phyloP scores from a whole-genome alignment of 805 yeast species.

The Osmozyma mogii region DNA sequence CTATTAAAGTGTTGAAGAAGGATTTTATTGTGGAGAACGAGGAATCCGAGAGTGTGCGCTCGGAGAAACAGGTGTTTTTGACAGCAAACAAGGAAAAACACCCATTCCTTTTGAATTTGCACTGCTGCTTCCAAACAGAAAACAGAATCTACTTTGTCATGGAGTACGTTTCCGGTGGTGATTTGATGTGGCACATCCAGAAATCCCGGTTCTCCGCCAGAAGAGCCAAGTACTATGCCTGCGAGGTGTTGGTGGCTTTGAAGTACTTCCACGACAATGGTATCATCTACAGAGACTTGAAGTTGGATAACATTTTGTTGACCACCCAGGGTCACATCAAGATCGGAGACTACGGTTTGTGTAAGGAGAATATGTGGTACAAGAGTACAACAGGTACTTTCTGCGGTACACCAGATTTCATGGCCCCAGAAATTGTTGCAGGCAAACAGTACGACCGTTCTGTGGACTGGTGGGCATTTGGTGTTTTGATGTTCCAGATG shows the following conservation, averaged over 20 bases:
- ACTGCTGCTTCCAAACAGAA: constrained; percentile 96
- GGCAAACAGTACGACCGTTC: constrained; percentile 90
- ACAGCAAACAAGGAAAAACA: constrained; percentile 81
- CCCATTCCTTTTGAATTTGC: constrained; percentile 86
- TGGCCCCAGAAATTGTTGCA: constrained; percentile 96
- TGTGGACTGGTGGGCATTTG: constrained; percentile 99
- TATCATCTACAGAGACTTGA: constrained; percentile 92
- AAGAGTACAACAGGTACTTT: constrained; percentile 86
- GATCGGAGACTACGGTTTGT: constrained; percentile 94
- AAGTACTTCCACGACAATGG: constrained; percentile 94
- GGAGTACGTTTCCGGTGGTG: constrained; percentile 98
- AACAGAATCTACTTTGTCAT: constrained; percentile 95
- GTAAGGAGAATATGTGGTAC: constrained; percentile 88
- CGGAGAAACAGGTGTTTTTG: constrained; percentile 87
- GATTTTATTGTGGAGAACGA: constrained; percentile 93
- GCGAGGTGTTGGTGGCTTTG: constrained; percentile 86
- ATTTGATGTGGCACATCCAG: constrained; percentile 98
- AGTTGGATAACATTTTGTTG: constrained; percentile 85
- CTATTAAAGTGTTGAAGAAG: constrained; percentile 93
- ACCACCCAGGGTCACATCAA: constrained; percentile 91
- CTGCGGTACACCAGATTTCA: constrained; percentile 98
- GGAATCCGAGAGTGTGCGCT: constrained; percentile 90
- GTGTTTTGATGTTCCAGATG: constrained; percentile 95
- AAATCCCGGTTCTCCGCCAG: constrained; percentile 80
- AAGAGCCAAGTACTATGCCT: constrained; percentile 95